A percentile compares a stretch with the other conserved stretches of the same genome.
Evolutionary conservation across 2,329 filamentous ascomycete genomes (phyloP).

Genomic region (Aspergillus caelatus): DNA sequence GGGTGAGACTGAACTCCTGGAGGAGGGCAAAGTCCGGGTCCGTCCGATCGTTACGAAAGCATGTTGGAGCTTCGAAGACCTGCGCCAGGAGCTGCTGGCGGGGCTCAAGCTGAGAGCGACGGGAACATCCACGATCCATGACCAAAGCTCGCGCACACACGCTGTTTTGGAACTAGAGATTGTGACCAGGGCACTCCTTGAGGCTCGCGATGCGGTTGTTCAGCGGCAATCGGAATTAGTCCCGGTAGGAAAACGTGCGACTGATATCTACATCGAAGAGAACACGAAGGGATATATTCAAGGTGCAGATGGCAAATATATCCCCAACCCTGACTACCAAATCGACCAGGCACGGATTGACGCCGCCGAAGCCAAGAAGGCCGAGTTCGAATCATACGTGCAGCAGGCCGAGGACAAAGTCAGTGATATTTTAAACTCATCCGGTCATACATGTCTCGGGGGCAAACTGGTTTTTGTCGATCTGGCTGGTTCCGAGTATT

Average conservation of each 20-base stretch:
- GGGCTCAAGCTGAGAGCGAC: conserved; percentile 37
- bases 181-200: conserved; percentile 39
- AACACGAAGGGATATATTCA: conserved; percentile 33
- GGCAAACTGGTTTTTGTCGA: conserved; percentile 51
- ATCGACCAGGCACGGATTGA: conserved; percentile 45
- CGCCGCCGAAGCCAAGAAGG: conserved; percentile 43
- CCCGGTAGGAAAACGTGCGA: conserved; percentile 48
- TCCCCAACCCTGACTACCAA: conserved; percentile 37
- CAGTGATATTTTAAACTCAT: conserved; percentile 23
- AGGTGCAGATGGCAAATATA: conserved; percentile 35
- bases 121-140: conserved; percentile 46
- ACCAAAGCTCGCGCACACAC: conserved; percentile 51
- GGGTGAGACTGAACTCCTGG: conserved; percentile 45
- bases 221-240: conserved; percentile 50
- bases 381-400: conserved; percentile 37
- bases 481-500: conserved; percentile 50
- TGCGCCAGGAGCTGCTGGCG: conserved; percentile 31
- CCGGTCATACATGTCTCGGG: conserved; percentile 36
- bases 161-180: conserved; percentile 49
- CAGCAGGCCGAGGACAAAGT: conserved; percentile 39
- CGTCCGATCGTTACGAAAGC: conserved; percentile 35
- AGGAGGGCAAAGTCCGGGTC: conserved; percentile 47
- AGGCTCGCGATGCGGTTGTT: conserved; percentile 41
- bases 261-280: conserved; percentile 46
- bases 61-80: conserved; percentile 39